These are phyloP conservation scores for Paramyrothecium sp. DNA, from an alignment of 2,329 filamentous ascomycete species.

Conservation along the genomic window DNA sequence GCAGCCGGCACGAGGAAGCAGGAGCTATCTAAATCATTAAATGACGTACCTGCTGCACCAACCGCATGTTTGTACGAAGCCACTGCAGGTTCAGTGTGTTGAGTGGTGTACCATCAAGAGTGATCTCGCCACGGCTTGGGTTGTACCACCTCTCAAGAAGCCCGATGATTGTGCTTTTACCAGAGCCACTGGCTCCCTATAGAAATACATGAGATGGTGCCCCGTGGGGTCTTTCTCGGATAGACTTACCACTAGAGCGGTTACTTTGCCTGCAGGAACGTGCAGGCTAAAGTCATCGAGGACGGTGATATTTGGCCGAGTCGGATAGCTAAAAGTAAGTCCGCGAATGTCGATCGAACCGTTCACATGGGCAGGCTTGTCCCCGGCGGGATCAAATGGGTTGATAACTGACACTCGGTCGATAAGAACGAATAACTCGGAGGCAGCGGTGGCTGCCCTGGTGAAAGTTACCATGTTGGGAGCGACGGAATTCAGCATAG, in stretches of 20 bases:
- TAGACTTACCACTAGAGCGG: slow-evolving; percentile 34
- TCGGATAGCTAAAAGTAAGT: slow-evolving; percentile 41
- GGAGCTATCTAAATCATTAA: background rate
- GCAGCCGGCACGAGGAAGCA: background rate
- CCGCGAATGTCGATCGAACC: slow-evolving; percentile 32
- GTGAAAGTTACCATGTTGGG: slow-evolving; percentile 30
- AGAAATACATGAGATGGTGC: background rate
- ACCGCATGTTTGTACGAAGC: slow-evolving; percentile 29
- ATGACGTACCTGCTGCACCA: slow-evolving; percentile 25
- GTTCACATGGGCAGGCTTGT: slow-evolving; percentile 15
- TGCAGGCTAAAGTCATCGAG: slow-evolving; percentile 36
- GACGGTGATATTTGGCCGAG: slow-evolving; percentile 34
- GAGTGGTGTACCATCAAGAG: slow-evolving; percentile 26
- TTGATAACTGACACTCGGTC: slow-evolving; percentile 30
- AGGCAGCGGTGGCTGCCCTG: slow-evolving; percentile 26
- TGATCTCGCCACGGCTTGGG: slow-evolving; percentile 23
- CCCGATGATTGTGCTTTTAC: slow-evolving; percentile 34
- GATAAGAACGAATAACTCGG: slow-evolving; percentile 29
- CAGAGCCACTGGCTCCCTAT: slow-evolving; percentile 30
- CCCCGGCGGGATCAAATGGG: slow-evolving; percentile 26
- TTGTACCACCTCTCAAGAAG: slow-evolving; percentile 35
- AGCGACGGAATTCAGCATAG: slow-evolving; percentile 27
- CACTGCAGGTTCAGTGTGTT: slow-evolving; percentile 29
- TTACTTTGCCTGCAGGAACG: slow-evolving; percentile 41
- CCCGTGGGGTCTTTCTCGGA: background rate